Percentiles rank a stretch among this genome's conserved stretches.
phyloP scores from a whole-genome alignment of 805 yeast species.

The Pichia nanzhaoensis region DNA sequence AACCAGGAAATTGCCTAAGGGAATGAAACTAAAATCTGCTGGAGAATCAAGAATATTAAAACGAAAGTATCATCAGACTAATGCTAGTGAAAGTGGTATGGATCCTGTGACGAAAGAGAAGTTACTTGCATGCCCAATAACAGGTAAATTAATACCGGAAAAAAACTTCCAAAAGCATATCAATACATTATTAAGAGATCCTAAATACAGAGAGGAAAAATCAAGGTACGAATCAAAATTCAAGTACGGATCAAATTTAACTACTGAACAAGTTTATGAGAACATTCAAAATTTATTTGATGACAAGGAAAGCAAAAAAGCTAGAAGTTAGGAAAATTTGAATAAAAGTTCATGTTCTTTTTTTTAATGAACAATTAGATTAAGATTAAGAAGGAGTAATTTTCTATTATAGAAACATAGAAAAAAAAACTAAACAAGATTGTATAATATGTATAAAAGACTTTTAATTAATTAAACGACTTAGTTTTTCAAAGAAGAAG shows the following conservation, averaged over 20 bases:
- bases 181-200: constrained; percentile 64
- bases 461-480: constrained; percentile 4
- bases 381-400: neutral
- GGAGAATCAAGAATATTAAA: constrained; percentile 56
- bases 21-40: constrained; percentile 61
- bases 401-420: neutral
- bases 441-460: constrained; percentile 1
- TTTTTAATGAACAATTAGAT: too few relatives aligned
- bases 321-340: neutral
- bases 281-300: constrained; percentile 43
- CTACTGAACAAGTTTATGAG: constrained; percentile 47
- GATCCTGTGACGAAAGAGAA: constrained; percentile 21
- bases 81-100: neutral
- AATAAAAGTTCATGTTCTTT: too few relatives aligned
- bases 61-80: constrained; percentile 16
- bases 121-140: constrained; percentile 68
- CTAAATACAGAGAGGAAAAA: constrained; percentile 66
- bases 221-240: constrained; percentile 53
- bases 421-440: neutral
- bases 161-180: constrained; percentile 66
- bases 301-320: constrained; percentile 11
- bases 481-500: constrained; percentile 92
- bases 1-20: constrained; percentile 28
- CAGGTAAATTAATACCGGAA: constrained; percentile 65
- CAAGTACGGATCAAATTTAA: constrained; percentile 27